These are phyloP conservation scores for Gelatoporia subvermispora DNA, from an alignment of 768 basidiomycete genomes.

Conservation along the genomic window DNA sequence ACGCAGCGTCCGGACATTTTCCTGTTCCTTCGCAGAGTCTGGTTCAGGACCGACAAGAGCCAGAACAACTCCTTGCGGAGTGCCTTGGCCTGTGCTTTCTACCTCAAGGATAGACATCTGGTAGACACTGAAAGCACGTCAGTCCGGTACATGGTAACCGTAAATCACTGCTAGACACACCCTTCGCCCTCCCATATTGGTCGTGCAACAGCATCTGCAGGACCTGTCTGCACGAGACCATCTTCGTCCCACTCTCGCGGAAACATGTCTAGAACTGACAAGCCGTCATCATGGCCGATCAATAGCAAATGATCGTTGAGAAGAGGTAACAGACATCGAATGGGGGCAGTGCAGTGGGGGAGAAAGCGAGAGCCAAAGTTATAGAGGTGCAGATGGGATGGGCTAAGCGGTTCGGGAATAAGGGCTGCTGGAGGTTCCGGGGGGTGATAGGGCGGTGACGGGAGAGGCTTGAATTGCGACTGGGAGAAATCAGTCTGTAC, in stretches of 20 bases:
- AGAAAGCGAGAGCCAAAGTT: conserved; percentile 84
- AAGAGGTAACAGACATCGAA: conserved; percentile 71
- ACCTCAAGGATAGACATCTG: conserved; percentile 74
- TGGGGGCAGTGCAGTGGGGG: conserved; percentile 71
- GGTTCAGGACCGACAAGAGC: conserved; percentile 65
- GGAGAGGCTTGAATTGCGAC: conserved; percentile 12
- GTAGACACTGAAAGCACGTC: conserved; percentile 46
- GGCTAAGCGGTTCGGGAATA: conserved; percentile 40
- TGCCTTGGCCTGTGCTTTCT: conserved; percentile 49
- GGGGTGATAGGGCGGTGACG: conserved; percentile 8
- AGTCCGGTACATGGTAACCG: neutral
- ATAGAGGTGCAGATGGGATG: conserved; percentile 63
- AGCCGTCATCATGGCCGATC: conserved; percentile 74
- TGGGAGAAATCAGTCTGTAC: conserved; percentile 19
- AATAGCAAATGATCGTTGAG: conserved; percentile 61
- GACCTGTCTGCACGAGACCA: conserved; percentile 42
- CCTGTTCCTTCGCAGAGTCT: conserved; percentile 51
- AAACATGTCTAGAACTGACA: conserved; percentile 80
- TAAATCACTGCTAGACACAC: conserved; percentile 35
- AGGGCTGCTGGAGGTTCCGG: conserved; percentile 10
- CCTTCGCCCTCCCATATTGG: conserved; percentile 76
- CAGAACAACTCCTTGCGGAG: conserved; percentile 71
- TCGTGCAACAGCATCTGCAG: conserved; percentile 64
- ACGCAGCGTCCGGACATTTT: conserved; percentile 52
- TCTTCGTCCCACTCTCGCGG: conserved; percentile 62